A percentile compares a stretch with the other conserved stretches of the same genome.
Evolutionary conservation across 2,329 filamentous ascomycete species (phyloP).

Genomic region (Paraphoma sp.): DNA sequence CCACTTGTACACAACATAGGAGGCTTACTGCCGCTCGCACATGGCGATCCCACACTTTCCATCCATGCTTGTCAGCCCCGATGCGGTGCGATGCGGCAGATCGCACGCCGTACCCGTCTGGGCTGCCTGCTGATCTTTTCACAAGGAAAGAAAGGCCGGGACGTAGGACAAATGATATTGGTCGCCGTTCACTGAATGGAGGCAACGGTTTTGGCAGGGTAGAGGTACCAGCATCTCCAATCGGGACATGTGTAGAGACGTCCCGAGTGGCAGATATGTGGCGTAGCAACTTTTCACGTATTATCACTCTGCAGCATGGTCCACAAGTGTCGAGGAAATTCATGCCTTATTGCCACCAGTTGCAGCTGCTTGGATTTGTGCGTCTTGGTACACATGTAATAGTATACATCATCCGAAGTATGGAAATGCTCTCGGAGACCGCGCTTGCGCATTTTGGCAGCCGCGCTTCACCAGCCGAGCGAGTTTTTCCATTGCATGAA

Average conservation of each 20-base stretch:
- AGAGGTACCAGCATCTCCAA: not conserved
- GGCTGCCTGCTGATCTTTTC: not conserved
- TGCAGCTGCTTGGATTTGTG: not conserved
- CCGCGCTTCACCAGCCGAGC: not conserved
- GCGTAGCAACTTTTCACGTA: not conserved
- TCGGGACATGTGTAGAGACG: not conserved
- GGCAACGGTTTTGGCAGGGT: too few species aligned
- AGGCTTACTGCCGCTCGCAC: not conserved
- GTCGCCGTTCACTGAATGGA: too few species aligned
- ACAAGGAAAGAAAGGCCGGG: not conserved
- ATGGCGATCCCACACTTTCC: not conserved
- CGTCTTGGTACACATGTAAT: too few species aligned
- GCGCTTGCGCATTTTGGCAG: not conserved
- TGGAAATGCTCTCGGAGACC: not conserved
- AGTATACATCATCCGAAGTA: too few species aligned
- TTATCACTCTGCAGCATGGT: not conserved
- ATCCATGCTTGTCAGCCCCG: not conserved
- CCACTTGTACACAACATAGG: not conserved
- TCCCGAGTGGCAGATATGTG: too few species aligned
- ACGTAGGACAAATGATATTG: not conserved
- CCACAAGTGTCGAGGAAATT: not conserved
- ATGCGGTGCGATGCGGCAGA: not conserved
- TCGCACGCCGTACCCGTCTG: not conserved
- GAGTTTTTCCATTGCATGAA: not conserved
- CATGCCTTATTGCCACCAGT: not conserved